Conservation (phyloP, 176 grass and related monocot species). For the Ampelocalamus luodianensis region DNA sequence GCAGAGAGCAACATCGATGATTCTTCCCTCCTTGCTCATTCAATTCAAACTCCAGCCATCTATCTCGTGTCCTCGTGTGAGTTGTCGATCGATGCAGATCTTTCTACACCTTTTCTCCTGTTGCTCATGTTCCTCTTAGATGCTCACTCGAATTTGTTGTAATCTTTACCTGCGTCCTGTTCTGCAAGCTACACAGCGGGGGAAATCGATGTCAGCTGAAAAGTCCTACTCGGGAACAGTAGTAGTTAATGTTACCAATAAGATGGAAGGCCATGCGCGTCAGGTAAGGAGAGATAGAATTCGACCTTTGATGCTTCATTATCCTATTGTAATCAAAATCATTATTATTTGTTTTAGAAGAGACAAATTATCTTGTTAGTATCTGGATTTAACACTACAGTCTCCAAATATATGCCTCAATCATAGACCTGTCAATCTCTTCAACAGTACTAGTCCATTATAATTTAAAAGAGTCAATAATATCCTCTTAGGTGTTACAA, state of each 20-base stretch:
- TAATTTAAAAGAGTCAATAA: slow-evolving; percentile 8
- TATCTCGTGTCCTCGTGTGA: background rate
- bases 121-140: background rate
- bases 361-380: background rate
- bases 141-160: background rate
- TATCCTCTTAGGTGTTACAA: slow-evolving; percentile 24
- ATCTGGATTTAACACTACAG: background rate
- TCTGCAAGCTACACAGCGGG: background rate
- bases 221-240: background rate
- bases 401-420: background rate
- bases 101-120: background rate
- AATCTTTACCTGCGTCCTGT: background rate
- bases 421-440: slow-evolving; percentile 13
- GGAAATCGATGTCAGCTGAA: background rate
- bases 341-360: background rate
- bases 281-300: background rate
- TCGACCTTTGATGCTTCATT: background rate
- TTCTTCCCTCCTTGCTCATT: background rate
- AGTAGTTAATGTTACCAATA: background rate
- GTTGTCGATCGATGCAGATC: background rate
- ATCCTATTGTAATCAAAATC: background rate
- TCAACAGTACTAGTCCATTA: slow-evolving; percentile 13
- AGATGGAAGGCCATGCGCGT: background rate
- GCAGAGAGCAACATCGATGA: background rate
- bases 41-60: background rate